A percentile compares a stretch with the other conserved stretches of the same genome.
phyloP scores from a whole-genome alignment of 2,329 filamentous ascomycete genomes.

The Aspergillus pseudoglaucus region DNA sequence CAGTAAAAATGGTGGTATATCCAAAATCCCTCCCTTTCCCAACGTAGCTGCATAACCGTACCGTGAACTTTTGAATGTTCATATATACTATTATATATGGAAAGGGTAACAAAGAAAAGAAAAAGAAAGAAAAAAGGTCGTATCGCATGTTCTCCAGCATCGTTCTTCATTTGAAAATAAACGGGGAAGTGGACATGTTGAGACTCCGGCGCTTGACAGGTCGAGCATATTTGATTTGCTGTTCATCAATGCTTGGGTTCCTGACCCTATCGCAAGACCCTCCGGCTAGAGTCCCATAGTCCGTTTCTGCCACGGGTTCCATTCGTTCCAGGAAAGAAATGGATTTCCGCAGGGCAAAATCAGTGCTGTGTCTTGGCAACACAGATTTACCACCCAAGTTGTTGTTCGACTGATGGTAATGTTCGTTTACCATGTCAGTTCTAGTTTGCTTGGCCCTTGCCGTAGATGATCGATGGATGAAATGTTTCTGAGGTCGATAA shows the following conservation, averaged over 20 bases:
- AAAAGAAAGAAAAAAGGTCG: background rate
- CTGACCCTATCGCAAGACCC: slow-evolving; percentile 13
- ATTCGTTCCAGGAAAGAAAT: slow-evolving; percentile 7
- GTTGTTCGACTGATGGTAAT: background rate
- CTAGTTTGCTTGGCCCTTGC: background rate
- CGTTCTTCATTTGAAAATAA: slow-evolving; percentile 6
- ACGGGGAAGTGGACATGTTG: slow-evolving; percentile 11
- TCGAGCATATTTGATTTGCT: slow-evolving; percentile 13
- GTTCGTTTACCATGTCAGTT: background rate
- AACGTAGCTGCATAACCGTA: too few species aligned
- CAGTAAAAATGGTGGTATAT: background rate
- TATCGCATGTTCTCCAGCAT: background rate
- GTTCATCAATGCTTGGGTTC: slow-evolving; percentile 18
- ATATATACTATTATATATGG: background rate
- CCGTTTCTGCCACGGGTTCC: slow-evolving; percentile 1
- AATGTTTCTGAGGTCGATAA: background rate
- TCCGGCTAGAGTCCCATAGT: background rate
- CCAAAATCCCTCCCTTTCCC: background rate
- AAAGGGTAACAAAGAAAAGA: background rate
- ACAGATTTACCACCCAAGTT: background rate
- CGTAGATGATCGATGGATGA: background rate
- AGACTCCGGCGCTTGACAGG: slow-evolving; percentile 9
- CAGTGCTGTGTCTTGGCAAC: slow-evolving; percentile 6
- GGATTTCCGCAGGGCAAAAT: slow-evolving; percentile 15
- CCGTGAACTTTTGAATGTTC: too few species aligned